phyloP scores from a whole-genome alignment of 2,329 filamentous ascomycete species.

The Stemphylium lycopersici region DNA sequence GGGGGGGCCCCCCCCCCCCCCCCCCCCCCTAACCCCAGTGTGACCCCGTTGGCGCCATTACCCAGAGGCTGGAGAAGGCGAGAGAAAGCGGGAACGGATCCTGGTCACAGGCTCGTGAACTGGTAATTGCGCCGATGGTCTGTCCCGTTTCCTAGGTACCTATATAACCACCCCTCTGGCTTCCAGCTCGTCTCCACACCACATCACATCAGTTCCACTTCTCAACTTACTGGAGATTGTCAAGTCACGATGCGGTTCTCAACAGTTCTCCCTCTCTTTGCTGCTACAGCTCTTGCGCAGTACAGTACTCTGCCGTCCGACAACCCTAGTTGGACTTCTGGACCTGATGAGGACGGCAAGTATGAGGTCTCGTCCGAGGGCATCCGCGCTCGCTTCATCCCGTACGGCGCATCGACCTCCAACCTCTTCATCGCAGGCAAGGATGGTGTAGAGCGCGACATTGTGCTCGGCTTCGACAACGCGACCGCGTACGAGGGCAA shows the following conservation, averaged over 20 bases:
- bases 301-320: conserved; percentile 20
- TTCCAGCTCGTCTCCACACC: conserved; percentile 18
- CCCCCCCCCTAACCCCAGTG: conserved; percentile 18
- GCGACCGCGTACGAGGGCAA: conserved; percentile 72
- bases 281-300: conserved; percentile 37
- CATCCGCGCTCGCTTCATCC: conserved; percentile 72
- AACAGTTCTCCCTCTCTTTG: conserved; percentile 29
- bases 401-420: conserved; percentile 75
- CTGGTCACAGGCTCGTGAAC: conserved; percentile 27
- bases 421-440: conserved; percentile 74
- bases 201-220: conserved; percentile 23
- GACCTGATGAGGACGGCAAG: conserved; percentile 58
- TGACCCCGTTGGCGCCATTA: conserved; percentile 15
- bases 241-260: conserved; percentile 37
- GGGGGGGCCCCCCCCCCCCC: too few species aligned
- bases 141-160: conserved; percentile 3
- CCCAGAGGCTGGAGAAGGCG: conserved; percentile 19
- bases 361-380: conserved; percentile 73
- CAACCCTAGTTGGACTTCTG: conserved; percentile 27
- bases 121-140: conserved; percentile 23
- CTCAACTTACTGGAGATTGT: conserved; percentile 21
- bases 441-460: conserved; percentile 70
- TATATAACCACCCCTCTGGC: conserved; percentile 21
- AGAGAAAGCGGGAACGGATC: conserved; percentile 17
- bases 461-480: conserved; percentile 78